phyloP scores from a whole-genome alignment of 768 basidiomycete genomes.

The Leucocoprinus birnbaumii region DNA sequence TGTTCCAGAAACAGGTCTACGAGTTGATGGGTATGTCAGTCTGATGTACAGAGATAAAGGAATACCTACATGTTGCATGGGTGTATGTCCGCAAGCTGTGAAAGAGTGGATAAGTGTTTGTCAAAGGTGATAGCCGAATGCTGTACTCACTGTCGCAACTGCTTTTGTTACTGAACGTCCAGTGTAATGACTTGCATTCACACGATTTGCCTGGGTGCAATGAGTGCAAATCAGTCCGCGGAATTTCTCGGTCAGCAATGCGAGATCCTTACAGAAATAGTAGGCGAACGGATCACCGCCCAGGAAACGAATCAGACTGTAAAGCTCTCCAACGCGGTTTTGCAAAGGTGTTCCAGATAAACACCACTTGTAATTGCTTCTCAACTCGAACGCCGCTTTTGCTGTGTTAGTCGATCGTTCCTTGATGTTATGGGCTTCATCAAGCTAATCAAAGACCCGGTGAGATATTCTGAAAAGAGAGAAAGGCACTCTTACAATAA shows the following conservation, averaged over 20 bases:
- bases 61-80: constrained; percentile 65
- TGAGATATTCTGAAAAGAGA: not conserved
- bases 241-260: not conserved
- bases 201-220: constrained; percentile 72
- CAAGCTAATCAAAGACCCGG: constrained; percentile 48
- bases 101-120: too few relatives aligned
- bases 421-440: constrained; percentile 98
- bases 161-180: constrained; percentile 84
- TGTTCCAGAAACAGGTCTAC: constrained; percentile 95
- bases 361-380: constrained; percentile 87
- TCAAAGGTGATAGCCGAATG: too few relatives aligned
- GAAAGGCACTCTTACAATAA: constrained; percentile 51
- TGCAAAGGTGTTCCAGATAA: constrained; percentile 95
- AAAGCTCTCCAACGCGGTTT: constrained; percentile 98
- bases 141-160: constrained; percentile 75
- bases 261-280: constrained; percentile 75
- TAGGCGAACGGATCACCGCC: constrained; percentile 92
- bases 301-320: constrained; percentile 89
- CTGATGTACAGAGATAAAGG: not conserved
- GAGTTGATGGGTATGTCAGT: constrained; percentile 7
- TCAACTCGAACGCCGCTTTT: constrained; percentile 91
- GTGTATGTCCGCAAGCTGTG: constrained; percentile 78
- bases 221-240: not conserved
- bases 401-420: constrained; percentile 93
- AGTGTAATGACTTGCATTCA: constrained; percentile 92